These are phyloP conservation scores for Blastocystis sp. DNA, from an alignment of 352 stramenopile genomes.

Conservation along the genomic window DNA sequence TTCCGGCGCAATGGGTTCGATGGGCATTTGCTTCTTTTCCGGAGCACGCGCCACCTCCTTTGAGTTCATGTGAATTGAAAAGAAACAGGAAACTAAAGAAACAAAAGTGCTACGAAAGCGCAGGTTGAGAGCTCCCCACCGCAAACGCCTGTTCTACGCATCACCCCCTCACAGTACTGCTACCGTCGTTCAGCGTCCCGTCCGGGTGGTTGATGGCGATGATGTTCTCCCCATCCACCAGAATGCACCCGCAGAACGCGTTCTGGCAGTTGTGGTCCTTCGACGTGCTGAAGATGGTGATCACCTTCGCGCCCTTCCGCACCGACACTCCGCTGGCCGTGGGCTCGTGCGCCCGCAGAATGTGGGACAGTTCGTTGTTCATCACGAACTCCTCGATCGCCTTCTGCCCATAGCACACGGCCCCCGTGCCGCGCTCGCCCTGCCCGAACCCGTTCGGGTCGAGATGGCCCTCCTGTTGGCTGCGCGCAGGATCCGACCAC, in stretches of 20 bases:
- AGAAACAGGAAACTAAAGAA: conserved; percentile 45
- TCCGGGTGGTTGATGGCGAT: conserved; percentile 58
- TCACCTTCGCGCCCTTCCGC: conserved; percentile 79
- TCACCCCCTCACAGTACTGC: background rate
- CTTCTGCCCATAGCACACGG: conserved; percentile 84
- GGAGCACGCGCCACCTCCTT: background rate
- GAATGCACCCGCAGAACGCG: conserved; percentile 60
- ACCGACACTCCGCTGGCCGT: conserved; percentile 83
- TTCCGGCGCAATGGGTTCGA: conserved; percentile 64
- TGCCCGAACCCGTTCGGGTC: conserved; percentile 79
- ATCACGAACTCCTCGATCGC: conserved; percentile 82
- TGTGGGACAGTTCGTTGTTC: conserved; percentile 80
- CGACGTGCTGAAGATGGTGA: conserved; percentile 72
- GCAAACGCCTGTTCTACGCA: background rate
- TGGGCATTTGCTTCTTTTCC: background rate
- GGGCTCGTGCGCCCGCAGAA: conserved; percentile 84
- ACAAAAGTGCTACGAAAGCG: conserved; percentile 1
- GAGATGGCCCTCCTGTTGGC: conserved; percentile 33
- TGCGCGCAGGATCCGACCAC: conserved; percentile 65
- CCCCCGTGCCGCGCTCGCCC: conserved; percentile 79
- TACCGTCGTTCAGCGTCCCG: background rate
- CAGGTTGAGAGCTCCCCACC: background rate
- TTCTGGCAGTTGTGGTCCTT: conserved; percentile 55
- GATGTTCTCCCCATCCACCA: conserved; percentile 58
- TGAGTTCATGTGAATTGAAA: background rate